Conservation (phyloP, 2,329 filamentous ascomycete species). For the Fusarium pininemorale region DNA sequence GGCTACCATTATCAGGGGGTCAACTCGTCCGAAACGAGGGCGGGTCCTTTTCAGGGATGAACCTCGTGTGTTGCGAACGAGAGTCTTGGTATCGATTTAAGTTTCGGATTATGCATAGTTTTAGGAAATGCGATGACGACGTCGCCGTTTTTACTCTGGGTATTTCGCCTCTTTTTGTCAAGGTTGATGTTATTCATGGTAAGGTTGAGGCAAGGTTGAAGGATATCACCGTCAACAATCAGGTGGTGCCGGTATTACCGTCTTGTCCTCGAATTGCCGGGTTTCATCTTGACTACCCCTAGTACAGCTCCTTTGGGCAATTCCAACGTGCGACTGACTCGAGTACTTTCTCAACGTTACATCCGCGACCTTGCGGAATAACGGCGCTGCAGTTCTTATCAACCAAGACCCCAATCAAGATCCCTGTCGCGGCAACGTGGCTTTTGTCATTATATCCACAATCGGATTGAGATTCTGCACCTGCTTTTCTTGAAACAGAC, state of each 20-base stretch:
- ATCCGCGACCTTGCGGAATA: neutral
- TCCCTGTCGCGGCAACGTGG: neutral
- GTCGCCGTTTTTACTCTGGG: neutral
- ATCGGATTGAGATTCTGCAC: neutral
- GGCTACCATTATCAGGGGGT: neutral
- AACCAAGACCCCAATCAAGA: neutral
- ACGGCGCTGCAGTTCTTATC: neutral
- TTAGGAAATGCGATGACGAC: neutral
- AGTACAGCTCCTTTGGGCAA: neutral
- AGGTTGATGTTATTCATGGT: neutral
- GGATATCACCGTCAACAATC: neutral
- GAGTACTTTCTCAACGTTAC: neutral
- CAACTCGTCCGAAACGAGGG: slow-evolving; percentile 8
- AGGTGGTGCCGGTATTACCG: neutral
- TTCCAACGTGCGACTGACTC: neutral
- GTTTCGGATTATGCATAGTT: neutral
- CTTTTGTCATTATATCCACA: neutral
- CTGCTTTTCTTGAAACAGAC: neutral
- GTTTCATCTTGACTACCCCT: neutral
- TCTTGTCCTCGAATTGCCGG: neutral
- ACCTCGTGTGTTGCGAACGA: neutral
- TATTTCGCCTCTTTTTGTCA: no score
- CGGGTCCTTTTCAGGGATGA: neutral
- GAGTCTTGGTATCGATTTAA: neutral
- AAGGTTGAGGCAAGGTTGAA: neutral